Base-by-base conservation (phyloP, 352 stramenopile species). In the Phytopythium helicoides region DNA sequence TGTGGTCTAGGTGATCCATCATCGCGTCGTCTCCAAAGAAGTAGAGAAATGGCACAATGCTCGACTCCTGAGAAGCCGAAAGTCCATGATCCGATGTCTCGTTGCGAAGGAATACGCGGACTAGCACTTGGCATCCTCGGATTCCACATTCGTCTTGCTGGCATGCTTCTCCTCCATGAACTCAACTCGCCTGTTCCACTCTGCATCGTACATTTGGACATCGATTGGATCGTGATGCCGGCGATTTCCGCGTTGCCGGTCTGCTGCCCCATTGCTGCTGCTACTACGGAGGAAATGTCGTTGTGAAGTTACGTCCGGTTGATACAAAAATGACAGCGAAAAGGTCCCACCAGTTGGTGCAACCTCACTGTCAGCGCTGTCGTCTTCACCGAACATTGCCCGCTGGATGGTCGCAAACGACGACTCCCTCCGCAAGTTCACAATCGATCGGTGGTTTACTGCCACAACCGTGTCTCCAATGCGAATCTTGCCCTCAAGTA, bases 1-100 rank as follows among this genome's bases (percentile, higher is more conserved):
- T 90, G 54, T 92, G 84, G 50, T 94, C 81, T 33, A 94, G 60
- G 59, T 89, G 78, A 50, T 94, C 84, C 81, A 94, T 89, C 60
- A 86, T 94, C 16, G 70, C 68, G 52, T 94, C 84, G 19, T 94
- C 84, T 7, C 84, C 84, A 50, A 94, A 94, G 59, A 94, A 94
- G 48, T 94, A 94, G 19, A 94, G 59, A 55, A 94, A 94, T 3
- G 84, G 84, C 26, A 94, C 78, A 15, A 94, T 84, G 59, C 84
- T 94, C 31, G 81, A 84, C 52, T 94, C 84, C 35, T 94, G 83
- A 3, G 81, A 81, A 1, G 76, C 65, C 12, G 76, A 88, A 15
- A 94, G 52, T 0, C 84, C 84, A 47, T 94, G 81, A 39, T 94
- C 84, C 0, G 79, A 84, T 1, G 81, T 68, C 19, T 87, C 79